Percentiles rank a stretch among this genome's conserved stretches.
phyloP scores from a whole-genome alignment of 352 stramenopile genomes.

The Phytophthora idaei region DNA sequence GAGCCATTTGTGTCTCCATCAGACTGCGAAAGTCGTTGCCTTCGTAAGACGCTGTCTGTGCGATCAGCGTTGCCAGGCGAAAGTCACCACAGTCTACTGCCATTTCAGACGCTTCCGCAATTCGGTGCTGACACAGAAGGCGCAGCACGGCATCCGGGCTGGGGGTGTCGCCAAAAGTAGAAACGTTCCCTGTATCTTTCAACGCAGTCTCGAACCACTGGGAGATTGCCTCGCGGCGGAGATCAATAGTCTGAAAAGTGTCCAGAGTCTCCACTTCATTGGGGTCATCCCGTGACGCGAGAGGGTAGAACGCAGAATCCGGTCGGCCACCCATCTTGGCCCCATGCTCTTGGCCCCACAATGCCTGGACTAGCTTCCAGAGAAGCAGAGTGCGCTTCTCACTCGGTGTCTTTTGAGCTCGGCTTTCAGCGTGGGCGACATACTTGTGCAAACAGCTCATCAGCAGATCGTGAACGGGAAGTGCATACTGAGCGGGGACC shows the following conservation, averaged over 20 bases:
- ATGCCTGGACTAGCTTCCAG: conserved; percentile 73
- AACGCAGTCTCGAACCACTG: conserved; percentile 77
- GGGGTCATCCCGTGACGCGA: conserved; percentile 65
- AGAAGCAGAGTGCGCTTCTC: conserved; percentile 44
- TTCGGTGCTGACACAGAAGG: conserved; percentile 60
- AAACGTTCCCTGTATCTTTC: conserved; percentile 12
- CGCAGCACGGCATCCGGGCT: conserved; percentile 42
- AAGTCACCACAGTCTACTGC: conserved; percentile 68
- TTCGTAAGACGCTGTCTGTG: conserved; percentile 60
- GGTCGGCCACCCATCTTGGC: conserved; percentile 29
- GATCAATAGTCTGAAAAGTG: conserved; percentile 69
- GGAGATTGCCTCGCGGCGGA: conserved; percentile 75
- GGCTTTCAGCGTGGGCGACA: conserved; percentile 49
- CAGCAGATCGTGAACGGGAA: conserved; percentile 55
- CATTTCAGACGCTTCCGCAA: conserved; percentile 64
- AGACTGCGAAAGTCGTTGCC: conserved; percentile 54
- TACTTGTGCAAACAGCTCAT: conserved; percentile 72
- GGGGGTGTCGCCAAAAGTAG: conserved; percentile 19
- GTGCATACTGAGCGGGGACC: conserved; percentile 43
- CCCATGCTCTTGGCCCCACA: conserved; percentile 81
- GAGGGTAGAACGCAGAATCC: conserved; percentile 41
- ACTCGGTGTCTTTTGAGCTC: conserved; percentile 14
- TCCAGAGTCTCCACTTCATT: conserved; percentile 69
- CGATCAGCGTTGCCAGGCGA: conserved; percentile 68
- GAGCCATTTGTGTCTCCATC: conserved; percentile 57